A percentile compares a stretch with the other conserved stretches of the same genome.
These are phyloP conservation scores for Spergularia marina DNA, from an alignment of 148 eudicot genomes.

Conservation along the genomic window DNA sequence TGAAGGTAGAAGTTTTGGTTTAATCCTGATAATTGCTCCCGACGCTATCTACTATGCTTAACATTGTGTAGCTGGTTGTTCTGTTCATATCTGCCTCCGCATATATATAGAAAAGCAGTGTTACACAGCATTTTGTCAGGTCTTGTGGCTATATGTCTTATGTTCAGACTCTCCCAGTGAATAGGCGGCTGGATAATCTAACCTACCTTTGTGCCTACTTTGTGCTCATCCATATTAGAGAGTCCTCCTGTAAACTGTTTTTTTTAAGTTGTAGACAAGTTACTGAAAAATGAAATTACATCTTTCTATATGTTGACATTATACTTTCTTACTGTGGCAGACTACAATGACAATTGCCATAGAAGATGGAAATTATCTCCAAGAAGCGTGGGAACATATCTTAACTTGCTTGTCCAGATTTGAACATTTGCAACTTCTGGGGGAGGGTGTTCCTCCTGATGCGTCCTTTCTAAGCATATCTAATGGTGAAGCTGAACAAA, in stretches of 20 bases:
- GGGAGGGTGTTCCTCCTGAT: constrained; percentile 98
- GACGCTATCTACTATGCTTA: neutral
- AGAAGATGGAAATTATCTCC: constrained; percentile 90
- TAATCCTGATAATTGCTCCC: neutral
- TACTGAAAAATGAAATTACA: neutral
- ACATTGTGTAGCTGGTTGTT: neutral
- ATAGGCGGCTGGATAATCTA: neutral
- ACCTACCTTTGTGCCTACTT: neutral
- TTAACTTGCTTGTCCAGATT: constrained; percentile 93
- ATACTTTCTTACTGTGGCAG: constrained; percentile 36
- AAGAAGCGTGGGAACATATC: constrained; percentile 99
- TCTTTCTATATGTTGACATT: constrained; percentile 6
- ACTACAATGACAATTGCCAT: constrained; percentile 90
- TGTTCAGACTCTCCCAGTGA: neutral
- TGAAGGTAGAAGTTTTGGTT: constrained; percentile 53
- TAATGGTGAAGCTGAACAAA: constrained; percentile 67
- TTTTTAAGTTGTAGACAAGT: neutral
- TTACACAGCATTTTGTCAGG: neutral
- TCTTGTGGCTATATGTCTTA: neutral
- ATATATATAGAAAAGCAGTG: neutral
- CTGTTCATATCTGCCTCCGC: constrained; percentile 6
- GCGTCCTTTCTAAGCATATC: constrained; percentile 75
- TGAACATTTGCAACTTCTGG: constrained; percentile 95
- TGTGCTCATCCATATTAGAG: neutral
- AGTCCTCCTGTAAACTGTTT: neutral